Evolutionary conservation across 2,329 filamentous ascomycete species (phyloP), one percentile per base, ranked within the genome.

Genomic region (Alternaria sp.): DNA sequence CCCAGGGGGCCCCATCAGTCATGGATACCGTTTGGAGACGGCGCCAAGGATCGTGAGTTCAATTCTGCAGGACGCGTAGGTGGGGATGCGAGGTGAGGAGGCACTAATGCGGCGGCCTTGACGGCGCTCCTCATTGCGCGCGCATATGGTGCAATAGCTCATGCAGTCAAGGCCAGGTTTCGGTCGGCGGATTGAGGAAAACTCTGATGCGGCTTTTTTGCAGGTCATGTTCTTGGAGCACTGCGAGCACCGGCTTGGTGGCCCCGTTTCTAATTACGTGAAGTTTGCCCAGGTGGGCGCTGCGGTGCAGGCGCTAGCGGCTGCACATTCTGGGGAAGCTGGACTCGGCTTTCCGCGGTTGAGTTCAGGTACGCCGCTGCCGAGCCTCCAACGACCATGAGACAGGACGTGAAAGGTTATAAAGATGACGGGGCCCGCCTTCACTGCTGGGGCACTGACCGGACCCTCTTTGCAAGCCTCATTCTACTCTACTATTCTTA

Each of bases 31-130:
- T 56, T 57, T 47, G 47, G 56, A 58, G 61, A 58, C 50, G 47
- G 25, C 46, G 73, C 73, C 74, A 75, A 76, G 74, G 63, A 74
- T 75, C 71, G 74, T 72, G 74, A 74, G 62, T 54, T 69, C 50
- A 74, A 61, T 46, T 69, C 50, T 62, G 62, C 66, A 65, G 36
- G 62, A 62, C 62, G 64, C 57, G 60, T 54, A 45, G 36, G 62
- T 51, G 59, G 61, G 36, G 52, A 50, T 28, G 46, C 23, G n/a
- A 5, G 30, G 47, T 54, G 13, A 30, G 32, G 51, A 44, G 30
- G 54, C 57, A 65, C 50, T 56, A 52, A 23, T 60, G 61, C 57
- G 52, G n/a, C 51, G 28, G 51, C 52, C 52, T 49, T 32, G 57
- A 50, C 19, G 44, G 47, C 32, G 8, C 28, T 21, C 47, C 46